Evolutionary conservation across 805 yeast genomes (phyloP), one percentile per base, ranked within the genome.

Genomic region (Candida suzukii): DNA sequence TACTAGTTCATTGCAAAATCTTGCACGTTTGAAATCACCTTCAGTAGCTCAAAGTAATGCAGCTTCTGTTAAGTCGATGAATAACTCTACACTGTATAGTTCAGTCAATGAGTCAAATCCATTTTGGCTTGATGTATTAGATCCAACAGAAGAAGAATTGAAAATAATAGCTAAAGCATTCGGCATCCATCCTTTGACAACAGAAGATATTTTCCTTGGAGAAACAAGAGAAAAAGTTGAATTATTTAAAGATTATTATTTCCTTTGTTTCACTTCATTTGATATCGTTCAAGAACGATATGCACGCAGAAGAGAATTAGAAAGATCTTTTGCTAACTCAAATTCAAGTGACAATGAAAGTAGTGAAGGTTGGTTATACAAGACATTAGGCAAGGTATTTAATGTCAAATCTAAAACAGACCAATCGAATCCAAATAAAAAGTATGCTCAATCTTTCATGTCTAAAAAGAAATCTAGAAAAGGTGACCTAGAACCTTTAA

Each of bases 71-170:
- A 56, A 56, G 2, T 55, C 63, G 9, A 19, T 41, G 17, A 45
- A 48, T 7, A 57, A 53, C 10, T 45, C 52, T 13, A 30, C 27
- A 2, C 26, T 27, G 2, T 38, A 35, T n/a, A 31, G 1, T 24
- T 38, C 27, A 12, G 11, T 33, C 10, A 29, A 37, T 6, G 49
- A 46, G 4, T 27, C 68, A 9, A 68, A 78, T 2, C 90, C 95
- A 16, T 88, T 91, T 70, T 91, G 99, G 99, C 70, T 91, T 11
- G 98, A 91, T 60, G 84, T 91, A 12, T 66, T 86, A 43, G 83
- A 87, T 54, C 99, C 99, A 11, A 85, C 95, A 0, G 98, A 93
- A 55, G 97, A 88, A 50, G 99, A 91, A 60, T 87, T 93, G 95
- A 88, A 91, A 54, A 93, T 83, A 0, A 52, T 91, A 13, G 78